A percentile compares a stretch with the other conserved stretches of the same genome.
These are phyloP conservation scores for Trichophyton benhamiae DNA, from an alignment of 2,329 filamentous ascomycete genomes.

Conservation along the genomic window DNA sequence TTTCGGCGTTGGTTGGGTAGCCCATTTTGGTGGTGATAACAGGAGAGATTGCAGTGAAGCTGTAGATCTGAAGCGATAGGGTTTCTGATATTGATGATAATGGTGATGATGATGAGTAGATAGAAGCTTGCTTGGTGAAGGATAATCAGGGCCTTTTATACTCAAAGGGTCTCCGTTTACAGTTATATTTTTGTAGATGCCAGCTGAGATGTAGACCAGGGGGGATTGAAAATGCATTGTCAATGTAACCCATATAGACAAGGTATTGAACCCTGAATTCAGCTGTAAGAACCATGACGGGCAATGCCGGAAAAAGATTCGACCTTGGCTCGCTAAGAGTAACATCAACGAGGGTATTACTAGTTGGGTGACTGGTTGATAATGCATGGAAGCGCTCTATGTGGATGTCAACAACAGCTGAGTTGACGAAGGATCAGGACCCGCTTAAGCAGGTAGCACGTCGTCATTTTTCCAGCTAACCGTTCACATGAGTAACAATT, in stretches of 20 bases:
- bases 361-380: neutral
- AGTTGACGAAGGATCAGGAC: neutral
- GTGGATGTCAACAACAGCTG: neutral
- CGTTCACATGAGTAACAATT: neutral
- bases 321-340: neutral
- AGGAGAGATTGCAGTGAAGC: neutral
- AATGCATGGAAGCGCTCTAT: neutral
- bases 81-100: slow-evolving; percentile 2
- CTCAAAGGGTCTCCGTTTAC: neutral
- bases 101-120: neutral
- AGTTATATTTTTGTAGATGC: neutral
- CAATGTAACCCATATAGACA: slow-evolving; percentile 7
- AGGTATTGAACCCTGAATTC: neutral
- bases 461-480: neutral
- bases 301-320: neutral
- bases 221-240: neutral
- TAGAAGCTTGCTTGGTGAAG: neutral
- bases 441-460: neutral
- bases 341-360: neutral
- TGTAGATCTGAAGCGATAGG: neutral
- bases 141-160: neutral
- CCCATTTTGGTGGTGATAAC: slow-evolving; percentile 5
- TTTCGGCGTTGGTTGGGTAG: slow-evolving; percentile 7
- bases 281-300: neutral
- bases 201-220: neutral